phyloP scores from a whole-genome alignment of 2,329 filamentous ascomycete genomes.

The Colletotrichum sp. region DNA sequence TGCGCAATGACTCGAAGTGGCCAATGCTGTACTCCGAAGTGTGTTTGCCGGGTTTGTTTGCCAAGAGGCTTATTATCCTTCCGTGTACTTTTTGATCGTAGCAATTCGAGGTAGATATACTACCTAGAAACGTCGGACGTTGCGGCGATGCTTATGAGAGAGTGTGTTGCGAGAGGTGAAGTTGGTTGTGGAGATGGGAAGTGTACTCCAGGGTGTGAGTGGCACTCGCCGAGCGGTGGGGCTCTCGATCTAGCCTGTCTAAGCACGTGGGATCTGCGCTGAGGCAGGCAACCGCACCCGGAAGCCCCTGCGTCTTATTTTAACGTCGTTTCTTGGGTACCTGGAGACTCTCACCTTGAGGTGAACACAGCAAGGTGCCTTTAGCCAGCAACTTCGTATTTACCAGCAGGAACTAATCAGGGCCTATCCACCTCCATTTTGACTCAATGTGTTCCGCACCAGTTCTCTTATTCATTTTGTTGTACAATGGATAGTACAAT shows the following conservation, averaged over 20 bases:
- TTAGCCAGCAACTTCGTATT: neutral
- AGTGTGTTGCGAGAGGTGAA: neutral
- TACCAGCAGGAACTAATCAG: neutral
- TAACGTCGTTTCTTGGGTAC: neutral
- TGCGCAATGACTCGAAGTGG: slow-evolving; percentile 11
- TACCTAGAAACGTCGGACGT: neutral
- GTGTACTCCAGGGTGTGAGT: neutral
- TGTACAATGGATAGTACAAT: neutral
- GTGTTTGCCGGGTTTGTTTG: neutral
- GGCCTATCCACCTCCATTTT: neutral
- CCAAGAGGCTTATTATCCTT: neutral
- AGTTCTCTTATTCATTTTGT: neutral
- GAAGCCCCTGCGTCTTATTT: neutral
- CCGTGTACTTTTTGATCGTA: neutral
- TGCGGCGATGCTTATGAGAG: neutral
- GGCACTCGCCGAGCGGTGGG: neutral
- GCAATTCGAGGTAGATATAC: neutral
- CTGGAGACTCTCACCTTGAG: neutral
- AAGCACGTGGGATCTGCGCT: slow-evolving; percentile 6
- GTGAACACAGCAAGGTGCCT: neutral
- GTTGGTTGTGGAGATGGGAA: neutral
- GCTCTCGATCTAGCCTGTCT: neutral
- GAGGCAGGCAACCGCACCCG: neutral
- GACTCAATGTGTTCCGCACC: neutral
- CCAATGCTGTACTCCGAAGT: neutral